Evolutionary conservation across 2,329 filamentous ascomycete species (phyloP), one percentile per base, ranked within the genome.

Genomic region (Colletotrichum nymphaeae): DNA sequence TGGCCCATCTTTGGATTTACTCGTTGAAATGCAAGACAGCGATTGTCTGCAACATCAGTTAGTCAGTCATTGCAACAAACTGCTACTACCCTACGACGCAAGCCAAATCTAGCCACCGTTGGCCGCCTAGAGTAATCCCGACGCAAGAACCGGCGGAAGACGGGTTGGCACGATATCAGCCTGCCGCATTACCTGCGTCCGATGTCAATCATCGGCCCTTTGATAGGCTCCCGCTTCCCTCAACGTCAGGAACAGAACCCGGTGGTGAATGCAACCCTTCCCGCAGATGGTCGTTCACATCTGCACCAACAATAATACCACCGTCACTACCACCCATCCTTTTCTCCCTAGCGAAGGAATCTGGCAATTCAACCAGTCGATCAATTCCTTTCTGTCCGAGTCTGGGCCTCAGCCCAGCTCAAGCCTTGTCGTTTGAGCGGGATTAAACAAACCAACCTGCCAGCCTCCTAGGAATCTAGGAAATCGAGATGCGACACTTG

Each of bases 201-300:
- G 53, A 74, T 52, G 72, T 72, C 63, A 42, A 63, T 55, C 37
- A 12, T 24, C 67, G 26, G 16, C 35, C 46, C 52, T 46, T 22
- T 72, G 57, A 74, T 74, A 72, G 68, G 60, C 68, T 53, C 28
- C 56, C 24, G 68, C 68, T 26, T 24, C 52, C 30, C 67, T 53
- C 72, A 67, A 55, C 60, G 56, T 73, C 56, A 72, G 68, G 72
- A 63, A 74, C 68, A n/a, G 30, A 22, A 58, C 37, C 53, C 42
- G 37, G 52, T 67, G 55, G 26, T 74, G 63, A 63, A 67, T 72
- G 68, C 68, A 74, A 74, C 68, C 72, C 57, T 63, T 62, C 37
- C 69, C 63, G 63, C 69, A 73, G 66, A 57, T 62, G 70, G 53
- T 64, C 42, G 65, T 72, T 69, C 58, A 63, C 58, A 59, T 24